phyloP scores from a whole-genome alignment of 768 basidiomycete genomes.

The Pleurotus pulmonarius region DNA sequence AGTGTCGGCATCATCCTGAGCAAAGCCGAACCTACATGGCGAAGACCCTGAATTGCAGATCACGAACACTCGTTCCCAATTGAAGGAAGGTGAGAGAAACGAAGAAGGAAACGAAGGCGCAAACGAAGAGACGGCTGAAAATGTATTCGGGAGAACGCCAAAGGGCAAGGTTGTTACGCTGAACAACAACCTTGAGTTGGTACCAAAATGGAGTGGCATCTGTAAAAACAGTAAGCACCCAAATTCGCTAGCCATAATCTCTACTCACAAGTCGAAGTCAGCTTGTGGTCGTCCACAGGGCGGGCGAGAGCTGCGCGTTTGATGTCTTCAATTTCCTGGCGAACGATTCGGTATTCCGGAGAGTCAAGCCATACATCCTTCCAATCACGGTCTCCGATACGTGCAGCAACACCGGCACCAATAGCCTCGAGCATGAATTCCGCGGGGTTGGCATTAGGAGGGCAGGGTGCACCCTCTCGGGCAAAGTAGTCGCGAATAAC shows the following conservation, averaged over 20 bases:
- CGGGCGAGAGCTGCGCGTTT: conserved; percentile 42
- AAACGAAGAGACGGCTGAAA: conserved; percentile 77
- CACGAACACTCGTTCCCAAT: conserved; percentile 58
- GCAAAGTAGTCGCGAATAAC: conserved; percentile 76
- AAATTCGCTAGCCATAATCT: too few species aligned
- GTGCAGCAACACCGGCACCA: conserved; percentile 73
- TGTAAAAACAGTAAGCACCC: conserved; percentile 18
- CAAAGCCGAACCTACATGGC: conserved; percentile 50
- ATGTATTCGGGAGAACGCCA: conserved; percentile 87
- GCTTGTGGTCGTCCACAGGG: conserved; percentile 32
- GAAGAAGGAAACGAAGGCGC: conserved; percentile 65
- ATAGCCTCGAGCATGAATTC: conserved; percentile 85
- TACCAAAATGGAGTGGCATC: conserved; percentile 75
- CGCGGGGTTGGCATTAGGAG: conserved; percentile 73
- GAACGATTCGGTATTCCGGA: conserved; percentile 44
- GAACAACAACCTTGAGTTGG: conserved; percentile 66
- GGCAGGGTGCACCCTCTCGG: conserved; percentile 69
- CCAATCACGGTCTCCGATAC: conserved; percentile 82
- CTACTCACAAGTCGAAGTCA: conserved; percentile 39
- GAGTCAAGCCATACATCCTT: conserved; percentile 80
- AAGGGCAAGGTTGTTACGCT: conserved; percentile 64
- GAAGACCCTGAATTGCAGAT: conserved; percentile 79
- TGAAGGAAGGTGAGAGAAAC: conserved; percentile 79
- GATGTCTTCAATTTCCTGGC: conserved; percentile 41
- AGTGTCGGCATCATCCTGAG: background rate